A percentile compares a stretch with the other conserved stretches of the same genome.
These are phyloP conservation scores for Plasmodium gaboni DNA, from an alignment of 169 alveolate genomes.

Conservation along the genomic window DNA sequence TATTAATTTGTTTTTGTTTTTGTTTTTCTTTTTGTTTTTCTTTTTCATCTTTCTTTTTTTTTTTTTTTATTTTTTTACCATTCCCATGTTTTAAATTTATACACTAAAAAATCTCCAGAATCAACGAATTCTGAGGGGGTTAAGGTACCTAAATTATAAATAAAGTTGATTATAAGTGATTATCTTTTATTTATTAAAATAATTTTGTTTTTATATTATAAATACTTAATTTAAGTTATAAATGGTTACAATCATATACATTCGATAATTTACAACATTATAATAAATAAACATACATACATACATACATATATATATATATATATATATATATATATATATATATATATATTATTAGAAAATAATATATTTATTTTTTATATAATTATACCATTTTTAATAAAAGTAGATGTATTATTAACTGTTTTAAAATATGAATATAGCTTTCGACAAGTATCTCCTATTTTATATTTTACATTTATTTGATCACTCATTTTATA, in stretches of 20 bases:
- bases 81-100: slow-evolving; percentile 81
- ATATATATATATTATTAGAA: not conserved
- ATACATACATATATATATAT: not conserved
- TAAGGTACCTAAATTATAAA: slow-evolving; percentile 64
- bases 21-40: not conserved
- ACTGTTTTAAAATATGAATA: slow-evolving; percentile 85
- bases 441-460: slow-evolving; percentile 87
- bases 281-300: not conserved
- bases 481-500: slow-evolving; percentile 55
- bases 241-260: no score
- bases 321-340: not conserved
- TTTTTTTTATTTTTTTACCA: slow-evolving; percentile 68
- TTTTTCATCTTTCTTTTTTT: no score
- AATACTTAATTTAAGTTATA: no score
- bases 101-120: slow-evolving; percentile 79
- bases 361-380: not conserved
- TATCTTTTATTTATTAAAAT: slow-evolving; percentile 30
- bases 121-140: slow-evolving; percentile 82
- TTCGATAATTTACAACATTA: no score
- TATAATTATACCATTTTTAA: slow-evolving; percentile 82
- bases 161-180: not conserved
- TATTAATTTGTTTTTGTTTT: not conserved
- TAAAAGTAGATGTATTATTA: slow-evolving; percentile 83
- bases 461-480: slow-evolving; percentile 82
- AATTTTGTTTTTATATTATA: slow-evolving; percentile 75